These are phyloP conservation scores for Hymenochaete sp. DNA, from an alignment of 1,284 basidiomycete genomes.

Conservation along the genomic window DNA sequence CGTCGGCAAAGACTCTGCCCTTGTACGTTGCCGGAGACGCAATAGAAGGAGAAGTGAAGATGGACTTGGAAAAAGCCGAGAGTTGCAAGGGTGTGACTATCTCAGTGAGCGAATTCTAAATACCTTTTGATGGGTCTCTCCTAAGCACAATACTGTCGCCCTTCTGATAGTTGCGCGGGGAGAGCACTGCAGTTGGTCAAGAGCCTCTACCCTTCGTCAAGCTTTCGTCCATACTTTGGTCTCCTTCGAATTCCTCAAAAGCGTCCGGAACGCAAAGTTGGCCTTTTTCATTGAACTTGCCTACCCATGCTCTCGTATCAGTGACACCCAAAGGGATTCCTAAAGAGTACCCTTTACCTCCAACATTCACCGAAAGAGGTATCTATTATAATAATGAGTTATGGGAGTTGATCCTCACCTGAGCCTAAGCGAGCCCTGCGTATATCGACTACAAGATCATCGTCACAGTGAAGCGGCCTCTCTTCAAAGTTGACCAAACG, in stretches of 20 bases:
- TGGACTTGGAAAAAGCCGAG: conserved; percentile 26
- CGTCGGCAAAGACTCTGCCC: conserved; percentile 24
- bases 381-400: no score
- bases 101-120: conserved; percentile 21
- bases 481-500: conserved; percentile 29
- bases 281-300: conserved; percentile 28
- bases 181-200: conserved; percentile 30
- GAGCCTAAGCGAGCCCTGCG: conserved; percentile 29
- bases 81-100: conserved; percentile 25
- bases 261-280: conserved; percentile 25
- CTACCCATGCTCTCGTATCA: conserved; percentile 23
- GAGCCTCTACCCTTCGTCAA: conserved; percentile 29
- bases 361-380: conserved; percentile 32
- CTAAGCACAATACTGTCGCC: not conserved
- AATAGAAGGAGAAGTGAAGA: conserved; percentile 25
- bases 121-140: not conserved
- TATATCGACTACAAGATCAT: conserved; percentile 34
- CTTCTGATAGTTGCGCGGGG: conserved; percentile 23
- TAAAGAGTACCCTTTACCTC: conserved; percentile 27
- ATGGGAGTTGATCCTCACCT: no score
- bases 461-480: conserved; percentile 28
- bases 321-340: conserved; percentile 23
- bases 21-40: conserved; percentile 26
- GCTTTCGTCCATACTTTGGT: conserved; percentile 24
- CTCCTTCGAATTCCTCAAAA: conserved; percentile 19